A percentile compares a stretch with the other conserved stretches of the same genome.
These are phyloP conservation scores for Gleditsia sinensis DNA, from an alignment of 306 rosid genomes.

Conservation along the genomic window DNA sequence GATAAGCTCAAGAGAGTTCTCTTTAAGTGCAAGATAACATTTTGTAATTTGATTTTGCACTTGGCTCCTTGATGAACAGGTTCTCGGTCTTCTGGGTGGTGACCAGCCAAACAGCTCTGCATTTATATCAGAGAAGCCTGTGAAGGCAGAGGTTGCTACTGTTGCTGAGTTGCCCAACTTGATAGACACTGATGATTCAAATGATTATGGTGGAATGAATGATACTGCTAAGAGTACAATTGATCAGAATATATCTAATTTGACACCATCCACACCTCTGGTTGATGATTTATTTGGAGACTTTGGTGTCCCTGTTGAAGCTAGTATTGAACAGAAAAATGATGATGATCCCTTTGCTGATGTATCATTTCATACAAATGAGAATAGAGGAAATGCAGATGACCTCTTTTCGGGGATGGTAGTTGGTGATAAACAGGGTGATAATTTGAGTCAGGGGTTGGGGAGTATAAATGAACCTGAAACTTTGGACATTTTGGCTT, in stretches of 20 bases:
- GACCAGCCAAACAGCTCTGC: slow-evolving; percentile 52
- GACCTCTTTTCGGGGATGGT: slow-evolving; percentile 87
- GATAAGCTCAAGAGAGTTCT: background rate
- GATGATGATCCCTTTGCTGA: slow-evolving; percentile 93
- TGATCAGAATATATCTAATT: slow-evolving; percentile 50
- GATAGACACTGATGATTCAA: slow-evolving; percentile 80
- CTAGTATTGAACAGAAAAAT: slow-evolving; percentile 53
- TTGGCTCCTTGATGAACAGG: slow-evolving; percentile 59
- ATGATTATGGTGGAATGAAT: slow-evolving; percentile 39
- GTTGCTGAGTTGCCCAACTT: slow-evolving; percentile 73
- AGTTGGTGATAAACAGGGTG: slow-evolving; percentile 59
- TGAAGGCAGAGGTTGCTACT: slow-evolving; percentile 43
- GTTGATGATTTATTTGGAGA: slow-evolving; percentile 93
- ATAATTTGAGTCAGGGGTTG: slow-evolving; percentile 35
- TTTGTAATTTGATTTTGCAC: slow-evolving; percentile 13
- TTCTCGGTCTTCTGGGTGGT: slow-evolving; percentile 75
- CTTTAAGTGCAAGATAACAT: background rate
- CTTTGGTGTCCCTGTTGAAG: slow-evolving; percentile 43
- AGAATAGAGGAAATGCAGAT: slow-evolving; percentile 57
- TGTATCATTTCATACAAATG: slow-evolving; percentile 79
- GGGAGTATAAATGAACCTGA: slow-evolving; percentile 54
- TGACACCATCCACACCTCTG: slow-evolving; percentile 53
- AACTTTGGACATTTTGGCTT: slow-evolving; percentile 71
- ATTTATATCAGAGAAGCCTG: slow-evolving; percentile 55
- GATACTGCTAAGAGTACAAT: slow-evolving; percentile 40